Conservation (phyloP, 2,329 filamentous ascomycete species). For the Volutella citrinella region DNA sequence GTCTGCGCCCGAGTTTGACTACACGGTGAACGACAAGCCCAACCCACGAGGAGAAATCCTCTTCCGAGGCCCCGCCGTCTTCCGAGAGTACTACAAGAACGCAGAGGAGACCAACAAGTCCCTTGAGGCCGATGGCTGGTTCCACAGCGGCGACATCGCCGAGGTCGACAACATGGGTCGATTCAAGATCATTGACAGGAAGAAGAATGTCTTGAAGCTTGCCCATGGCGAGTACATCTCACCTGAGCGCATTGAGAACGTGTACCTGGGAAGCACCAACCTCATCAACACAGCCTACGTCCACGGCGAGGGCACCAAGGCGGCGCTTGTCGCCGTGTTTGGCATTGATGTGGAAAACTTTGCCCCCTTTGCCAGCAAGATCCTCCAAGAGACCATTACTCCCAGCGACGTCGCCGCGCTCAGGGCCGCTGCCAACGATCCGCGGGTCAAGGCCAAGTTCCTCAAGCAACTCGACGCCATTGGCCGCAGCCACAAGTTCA, state of each 20-base stretch:
- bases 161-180: conserved; percentile 81
- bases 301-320: conserved; percentile 83
- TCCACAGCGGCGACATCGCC: conserved; percentile 91
- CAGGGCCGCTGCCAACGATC: conserved; percentile 63
- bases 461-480: conserved; percentile 76
- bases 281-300: conserved; percentile 81
- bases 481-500: conserved; percentile 82
- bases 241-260: conserved; percentile 94
- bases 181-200: conserved; percentile 90
- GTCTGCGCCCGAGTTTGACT: conserved; percentile 93
- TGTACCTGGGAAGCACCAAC: conserved; percentile 78
- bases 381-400: conserved; percentile 66
- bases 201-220: conserved; percentile 99
- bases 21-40: conserved; percentile 82
- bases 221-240: conserved; percentile 98
- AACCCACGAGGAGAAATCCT: conserved; percentile 87
- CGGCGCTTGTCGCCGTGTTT: conserved; percentile 80
- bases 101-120: conserved; percentile 80
- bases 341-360: conserved; percentile 85
- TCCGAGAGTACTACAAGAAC: conserved; percentile 88
- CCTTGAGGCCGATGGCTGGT: conserved; percentile 89
- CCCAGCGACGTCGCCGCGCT: conserved; percentile 65
- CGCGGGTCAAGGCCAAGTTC: conserved; percentile 70
- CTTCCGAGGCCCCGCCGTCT: conserved; percentile 74
- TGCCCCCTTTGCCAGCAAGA: conserved; percentile 73